These are phyloP conservation scores for Hordeum pubiflorum DNA, from an alignment of 202 grass and related monocot species.

Conservation along the genomic window DNA sequence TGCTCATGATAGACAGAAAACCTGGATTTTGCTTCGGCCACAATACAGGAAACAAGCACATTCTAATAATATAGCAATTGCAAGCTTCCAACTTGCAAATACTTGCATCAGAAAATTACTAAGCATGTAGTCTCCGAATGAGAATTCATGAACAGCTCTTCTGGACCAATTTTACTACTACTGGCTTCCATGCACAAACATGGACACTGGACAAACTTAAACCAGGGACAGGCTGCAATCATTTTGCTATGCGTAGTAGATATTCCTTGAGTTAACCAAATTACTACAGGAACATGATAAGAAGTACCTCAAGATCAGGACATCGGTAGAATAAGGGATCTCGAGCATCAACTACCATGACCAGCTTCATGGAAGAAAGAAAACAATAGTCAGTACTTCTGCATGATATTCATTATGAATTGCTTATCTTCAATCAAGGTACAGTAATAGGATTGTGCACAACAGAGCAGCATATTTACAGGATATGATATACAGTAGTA, in stretches of 20 bases:
- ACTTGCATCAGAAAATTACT: neutral
- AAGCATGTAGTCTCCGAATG: neutral
- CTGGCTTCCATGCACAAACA: neutral
- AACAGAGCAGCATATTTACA: neutral
- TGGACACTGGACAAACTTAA: neutral
- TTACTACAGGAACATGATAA: neutral
- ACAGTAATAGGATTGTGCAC: neutral
- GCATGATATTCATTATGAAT: neutral
- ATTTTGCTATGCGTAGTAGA: neutral
- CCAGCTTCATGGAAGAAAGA: constrained; percentile 50
- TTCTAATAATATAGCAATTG: neutral
- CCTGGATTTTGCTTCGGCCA: neutral
- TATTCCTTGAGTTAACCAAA: neutral
- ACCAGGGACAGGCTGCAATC: neutral
- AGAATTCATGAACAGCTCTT: neutral
- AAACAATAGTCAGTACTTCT: constrained; percentile 16
- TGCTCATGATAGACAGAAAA: neutral
- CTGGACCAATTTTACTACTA: neutral
- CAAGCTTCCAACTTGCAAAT: neutral
- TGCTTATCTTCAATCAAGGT: neutral
- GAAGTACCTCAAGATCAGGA: constrained; percentile 79
- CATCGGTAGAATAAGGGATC: constrained; percentile 88
- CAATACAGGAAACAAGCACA: neutral
- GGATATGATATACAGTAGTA: neutral
- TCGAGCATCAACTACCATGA: constrained; percentile 90